Conservation (phyloP, 2,329 filamentous ascomycete species). For the Botryotinia convoluta region DNA sequence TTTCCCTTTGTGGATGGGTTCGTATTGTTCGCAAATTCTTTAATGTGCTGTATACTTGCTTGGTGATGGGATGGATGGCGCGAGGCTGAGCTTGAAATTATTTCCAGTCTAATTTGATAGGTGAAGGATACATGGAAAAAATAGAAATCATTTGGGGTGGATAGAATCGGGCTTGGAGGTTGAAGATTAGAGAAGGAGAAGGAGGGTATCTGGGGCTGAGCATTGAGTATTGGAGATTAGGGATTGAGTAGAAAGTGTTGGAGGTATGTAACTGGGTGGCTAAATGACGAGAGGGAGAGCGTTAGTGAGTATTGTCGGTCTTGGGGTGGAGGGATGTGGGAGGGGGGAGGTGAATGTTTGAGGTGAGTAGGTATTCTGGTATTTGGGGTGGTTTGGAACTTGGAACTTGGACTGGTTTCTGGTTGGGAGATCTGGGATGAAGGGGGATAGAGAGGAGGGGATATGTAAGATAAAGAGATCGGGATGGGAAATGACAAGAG, state of each 20-base stretch:
- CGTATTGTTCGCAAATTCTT: background rate
- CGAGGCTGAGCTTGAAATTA: background rate
- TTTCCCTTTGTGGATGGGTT: background rate
- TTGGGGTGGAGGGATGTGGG: background rate
- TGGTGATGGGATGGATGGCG: background rate
- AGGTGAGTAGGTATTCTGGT: background rate
- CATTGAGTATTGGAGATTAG: background rate
- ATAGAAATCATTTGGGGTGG: background rate
- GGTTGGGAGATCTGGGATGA: background rate
- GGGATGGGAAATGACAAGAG: background rate
- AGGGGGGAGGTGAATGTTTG: background rate
- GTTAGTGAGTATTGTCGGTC: background rate
- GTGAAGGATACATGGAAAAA: background rate
- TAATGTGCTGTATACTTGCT: background rate
- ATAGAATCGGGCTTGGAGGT: background rate
- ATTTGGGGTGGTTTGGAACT: too few relatives aligned
- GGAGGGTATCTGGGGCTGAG: background rate
- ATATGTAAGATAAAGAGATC: background rate
- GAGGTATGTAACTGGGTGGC: background rate
- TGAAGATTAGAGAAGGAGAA: background rate
- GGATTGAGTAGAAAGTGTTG: background rate
- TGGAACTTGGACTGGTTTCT: too few relatives aligned
- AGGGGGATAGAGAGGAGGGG: background rate
- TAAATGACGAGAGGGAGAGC: background rate
- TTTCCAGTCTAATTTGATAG: background rate